Evolutionary conservation across 257 asterid species (phyloP).

Genomic region (Mitragyna speciosa): DNA sequence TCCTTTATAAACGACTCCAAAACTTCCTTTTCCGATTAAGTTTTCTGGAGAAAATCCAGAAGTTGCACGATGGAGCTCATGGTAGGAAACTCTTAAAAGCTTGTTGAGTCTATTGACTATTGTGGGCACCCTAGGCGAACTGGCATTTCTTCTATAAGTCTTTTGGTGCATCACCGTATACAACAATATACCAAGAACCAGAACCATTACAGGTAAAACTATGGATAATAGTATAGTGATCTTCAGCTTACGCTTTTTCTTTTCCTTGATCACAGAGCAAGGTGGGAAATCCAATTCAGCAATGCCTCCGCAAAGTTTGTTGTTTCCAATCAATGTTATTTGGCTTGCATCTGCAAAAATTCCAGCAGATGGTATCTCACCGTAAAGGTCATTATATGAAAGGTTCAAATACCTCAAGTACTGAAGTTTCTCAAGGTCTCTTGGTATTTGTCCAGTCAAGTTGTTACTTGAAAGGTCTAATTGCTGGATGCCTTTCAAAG

Average conservation of each 20-base stretch:
- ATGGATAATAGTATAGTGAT: background rate
- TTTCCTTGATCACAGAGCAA: background rate
- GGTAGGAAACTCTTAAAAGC: constrained; percentile 27
- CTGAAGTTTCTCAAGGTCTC: constrained; percentile 9
- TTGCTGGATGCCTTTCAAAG: constrained; percentile 17
- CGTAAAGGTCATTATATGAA: constrained; percentile 32
- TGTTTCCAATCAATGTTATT: constrained; percentile 18
- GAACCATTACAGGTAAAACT: background rate
- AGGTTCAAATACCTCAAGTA: constrained; percentile 18
- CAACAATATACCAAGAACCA: background rate
- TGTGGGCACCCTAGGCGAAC: background rate
- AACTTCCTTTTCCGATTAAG: constrained; percentile 37
- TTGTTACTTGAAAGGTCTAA: constrained; percentile 29
- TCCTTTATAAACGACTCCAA: constrained; percentile 38
- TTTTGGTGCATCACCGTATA: background rate
- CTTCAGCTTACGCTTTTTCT: background rate
- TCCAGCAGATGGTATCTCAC: constrained; percentile 21
- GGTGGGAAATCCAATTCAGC: background rate
- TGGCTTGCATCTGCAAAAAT: constrained; percentile 21
- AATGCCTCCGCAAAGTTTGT: constrained; percentile 10
- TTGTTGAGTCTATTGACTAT: too few species aligned
- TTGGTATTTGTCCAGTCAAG: constrained; percentile 33
- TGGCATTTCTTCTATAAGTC: too few species aligned
- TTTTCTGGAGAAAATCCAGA: constrained; percentile 27
- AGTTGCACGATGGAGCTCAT: constrained; percentile 30